A percentile compares a stretch with the other conserved stretches of the same genome.
Evolutionary conservation across 192 early-diverging fungal species (phyloP).

Genomic region (Funneliformis mosseae): DNA sequence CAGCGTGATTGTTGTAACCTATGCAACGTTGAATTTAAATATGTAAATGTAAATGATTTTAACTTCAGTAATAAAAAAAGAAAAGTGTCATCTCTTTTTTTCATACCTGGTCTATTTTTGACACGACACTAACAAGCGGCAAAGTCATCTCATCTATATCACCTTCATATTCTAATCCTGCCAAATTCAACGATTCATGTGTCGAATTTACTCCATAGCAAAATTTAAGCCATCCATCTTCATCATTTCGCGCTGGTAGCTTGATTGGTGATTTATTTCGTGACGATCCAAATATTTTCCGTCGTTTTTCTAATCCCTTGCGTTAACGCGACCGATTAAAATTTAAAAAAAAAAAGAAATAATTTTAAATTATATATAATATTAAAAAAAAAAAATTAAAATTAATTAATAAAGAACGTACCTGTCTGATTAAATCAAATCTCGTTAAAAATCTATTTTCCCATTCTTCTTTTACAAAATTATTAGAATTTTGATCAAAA

Average conservation of each 20-base stretch:
- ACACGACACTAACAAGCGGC: slow-evolving; percentile 18
- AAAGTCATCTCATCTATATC: not conserved
- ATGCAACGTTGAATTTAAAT: not conserved
- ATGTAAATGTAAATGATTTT: not conserved
- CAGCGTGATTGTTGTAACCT: slow-evolving; percentile 26
- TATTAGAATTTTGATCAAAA: not conserved
- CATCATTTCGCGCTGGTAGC: slow-evolving; percentile 3
- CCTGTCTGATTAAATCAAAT: slow-evolving; percentile 21
- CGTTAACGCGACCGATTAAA: not conserved
- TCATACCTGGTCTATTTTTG: slow-evolving; percentile 23
- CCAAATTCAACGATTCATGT: not conserved
- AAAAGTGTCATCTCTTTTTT: not conserved
- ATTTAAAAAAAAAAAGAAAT: not conserved
- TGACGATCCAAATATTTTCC: not conserved
- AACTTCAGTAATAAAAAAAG: not conserved
- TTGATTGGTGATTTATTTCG: not conserved
- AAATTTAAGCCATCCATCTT: slow-evolving; percentile 29
- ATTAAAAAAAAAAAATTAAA: too few species aligned
- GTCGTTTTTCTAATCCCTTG: not conserved
- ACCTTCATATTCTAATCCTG: not conserved
- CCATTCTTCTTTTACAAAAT: slow-evolving; percentile 18
- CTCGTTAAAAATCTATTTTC: slow-evolving; percentile 14
- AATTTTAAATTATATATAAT: not conserved
- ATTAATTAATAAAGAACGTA: not conserved
- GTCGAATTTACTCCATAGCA: slow-evolving; percentile 10